phyloP scores from a whole-genome alignment of 176 grass and related monocot genomes.

The Typha latifolia region DNA sequence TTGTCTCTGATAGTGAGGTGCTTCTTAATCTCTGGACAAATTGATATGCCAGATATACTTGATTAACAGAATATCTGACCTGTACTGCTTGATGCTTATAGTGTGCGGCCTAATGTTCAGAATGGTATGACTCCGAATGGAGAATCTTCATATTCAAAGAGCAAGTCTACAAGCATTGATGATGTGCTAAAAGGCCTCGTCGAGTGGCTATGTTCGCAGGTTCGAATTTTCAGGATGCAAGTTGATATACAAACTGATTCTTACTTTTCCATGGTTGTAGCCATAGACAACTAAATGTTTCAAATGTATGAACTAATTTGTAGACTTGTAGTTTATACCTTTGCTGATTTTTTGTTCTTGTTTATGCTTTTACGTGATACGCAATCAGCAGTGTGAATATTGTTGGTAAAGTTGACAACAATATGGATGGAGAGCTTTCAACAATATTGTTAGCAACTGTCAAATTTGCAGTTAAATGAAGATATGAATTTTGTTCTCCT shows the following conservation, averaged over 20 bases:
- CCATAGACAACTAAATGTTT: too few relatives aligned
- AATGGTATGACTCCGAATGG: slow-evolving; percentile 53
- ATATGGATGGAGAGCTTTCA: not conserved
- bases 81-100: slow-evolving; percentile 29
- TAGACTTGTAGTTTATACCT: too few relatives aligned
- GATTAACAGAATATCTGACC: not conserved
- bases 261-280: too few relatives aligned
- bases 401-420: too few relatives aligned
- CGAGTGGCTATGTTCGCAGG: slow-evolving; percentile 94
- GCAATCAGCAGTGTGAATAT: not conserved
- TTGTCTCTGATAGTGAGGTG: slow-evolving; percentile 79
- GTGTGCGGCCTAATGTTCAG: slow-evolving; percentile 57
- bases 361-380: not conserved
- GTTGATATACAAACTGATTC: too few relatives aligned
- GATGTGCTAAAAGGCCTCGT: slow-evolving; percentile 69
- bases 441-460: not conserved
- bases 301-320: too few relatives aligned
- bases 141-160: slow-evolving; percentile 78
- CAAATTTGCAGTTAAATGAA: not conserved
- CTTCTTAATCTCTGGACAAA: not conserved
- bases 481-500: not conserved
- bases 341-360: too few relatives aligned
- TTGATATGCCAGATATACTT: not conserved
- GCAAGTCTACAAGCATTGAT: slow-evolving; percentile 61
- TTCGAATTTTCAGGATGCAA: slow-evolving; percentile 20